These are phyloP conservation scores for Hyaloperonospora arabidopsidis DNA, from an alignment of 352 stramenopile species.

Conservation along the genomic window DNA sequence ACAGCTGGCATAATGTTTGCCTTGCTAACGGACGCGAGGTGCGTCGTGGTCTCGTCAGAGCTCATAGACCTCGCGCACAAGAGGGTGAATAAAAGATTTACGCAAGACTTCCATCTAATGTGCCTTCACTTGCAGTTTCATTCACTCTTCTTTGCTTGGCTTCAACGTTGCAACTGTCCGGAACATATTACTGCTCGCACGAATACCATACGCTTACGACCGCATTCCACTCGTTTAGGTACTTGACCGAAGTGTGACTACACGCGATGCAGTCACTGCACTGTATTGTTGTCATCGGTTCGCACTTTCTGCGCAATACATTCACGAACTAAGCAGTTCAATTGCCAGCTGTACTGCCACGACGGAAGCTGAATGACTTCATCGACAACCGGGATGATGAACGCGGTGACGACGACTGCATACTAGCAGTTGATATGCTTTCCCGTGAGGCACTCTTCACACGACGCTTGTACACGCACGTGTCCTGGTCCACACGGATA, in stretches of 20 bases:
- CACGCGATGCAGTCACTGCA: constrained; percentile 11
- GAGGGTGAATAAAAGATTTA: constrained; percentile 22
- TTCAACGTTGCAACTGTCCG: constrained; percentile 15
- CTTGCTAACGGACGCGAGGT: too few species aligned
- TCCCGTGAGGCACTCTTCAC: constrained; percentile 48
- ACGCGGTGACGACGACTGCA: constrained; percentile 44
- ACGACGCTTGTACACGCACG: constrained; percentile 66
- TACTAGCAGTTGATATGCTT: constrained; percentile 35
- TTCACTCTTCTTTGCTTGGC: constrained; percentile 10
- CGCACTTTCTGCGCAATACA: constrained; percentile 23
- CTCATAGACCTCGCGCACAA: background rate
- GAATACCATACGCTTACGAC: constrained; percentile 21
- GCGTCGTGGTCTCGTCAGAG: too few species aligned
- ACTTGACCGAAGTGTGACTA: constrained; percentile 3
- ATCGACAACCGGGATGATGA: constrained; percentile 57
- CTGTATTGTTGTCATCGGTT: constrained; percentile 14
- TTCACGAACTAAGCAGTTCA: constrained; percentile 23
- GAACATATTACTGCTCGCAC: constrained; percentile 7
- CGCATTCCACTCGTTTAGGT: constrained; percentile 14
- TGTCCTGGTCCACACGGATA: constrained; percentile 68
- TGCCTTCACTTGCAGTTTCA: constrained; percentile 17
- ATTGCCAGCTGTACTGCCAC: constrained; percentile 46
- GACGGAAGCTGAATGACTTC: constrained; percentile 68
- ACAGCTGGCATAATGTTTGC: too few species aligned
- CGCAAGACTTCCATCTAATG: constrained; percentile 33